Evolutionary conservation across 176 grass and related monocot genomes (phyloP), one percentile per base, ranked within the genome.

Genomic region (Avena atlantica): DNA sequence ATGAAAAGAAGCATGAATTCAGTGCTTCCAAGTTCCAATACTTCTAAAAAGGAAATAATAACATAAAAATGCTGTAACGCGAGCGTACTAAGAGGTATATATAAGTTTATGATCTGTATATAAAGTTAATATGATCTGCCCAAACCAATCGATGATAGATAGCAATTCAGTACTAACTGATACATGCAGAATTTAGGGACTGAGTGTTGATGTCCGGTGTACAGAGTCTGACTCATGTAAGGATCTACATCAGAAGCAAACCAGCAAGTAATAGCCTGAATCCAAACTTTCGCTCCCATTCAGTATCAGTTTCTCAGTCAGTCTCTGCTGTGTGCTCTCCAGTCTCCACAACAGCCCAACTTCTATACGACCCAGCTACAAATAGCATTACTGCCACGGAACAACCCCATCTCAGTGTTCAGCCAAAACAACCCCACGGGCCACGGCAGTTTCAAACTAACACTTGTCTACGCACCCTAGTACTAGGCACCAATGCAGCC

Each of bases 91-190:
- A 10, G 12, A 90, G 4, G 78, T 50, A 37, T 12, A 25, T 11
- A 21, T 16, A 9, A 68, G 17, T 61, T 15, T 24, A 73, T 23
- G 44, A 73, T 73, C 70, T 21, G 40, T 6, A 42, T 34, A 42
- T 4, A 40, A 40, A 42, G 31, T 34, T 3, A 42, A 42, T 7
- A 42, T 42, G 40, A 51, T 8, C 31, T 31, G 6, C 23, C 19
- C n/a, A 86, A 78, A 83, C 57, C 9, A 79, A 50, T 58, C 56
- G 14, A 78, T 17, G 29, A 51, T 61, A 44, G 31, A 65, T 16
- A 66, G 25, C 2, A 48, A 83, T 79, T 65, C n/a, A 78, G 81
- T 58, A 42, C 40, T 42, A 74, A 57, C 11, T 12, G 25, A 4
- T 55, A 40, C 59, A 19, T 25, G 8, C n/a, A 8, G 5, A 55